phyloP scores from a whole-genome alignment of 2,329 filamentous ascomycete species.

The Lachnum nothofagi region DNA sequence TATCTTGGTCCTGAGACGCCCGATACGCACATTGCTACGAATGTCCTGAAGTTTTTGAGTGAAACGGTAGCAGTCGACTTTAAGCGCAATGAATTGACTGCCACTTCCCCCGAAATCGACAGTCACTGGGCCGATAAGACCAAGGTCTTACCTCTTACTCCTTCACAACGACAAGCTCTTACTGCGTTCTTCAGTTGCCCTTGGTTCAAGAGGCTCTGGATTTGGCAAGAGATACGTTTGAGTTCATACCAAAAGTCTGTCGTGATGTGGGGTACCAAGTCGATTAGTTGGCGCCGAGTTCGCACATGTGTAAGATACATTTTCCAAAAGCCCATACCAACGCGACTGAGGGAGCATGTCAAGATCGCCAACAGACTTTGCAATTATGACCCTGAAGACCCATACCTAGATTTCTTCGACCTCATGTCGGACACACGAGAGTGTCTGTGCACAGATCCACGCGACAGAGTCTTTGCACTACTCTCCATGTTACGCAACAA shows the following conservation, averaged over 20 bases:
- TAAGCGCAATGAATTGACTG: too few species aligned
- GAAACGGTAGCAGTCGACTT: too few species aligned
- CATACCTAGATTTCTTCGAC: neutral
- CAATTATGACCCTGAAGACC: too few species aligned
- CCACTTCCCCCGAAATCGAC: too few species aligned
- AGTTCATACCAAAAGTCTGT: neutral
- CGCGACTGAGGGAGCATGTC: too few species aligned
- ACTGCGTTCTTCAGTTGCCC: conserved; percentile 1
- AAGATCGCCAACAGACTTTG: too few species aligned
- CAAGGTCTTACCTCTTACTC: too few species aligned
- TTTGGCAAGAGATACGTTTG: conserved; percentile 14
- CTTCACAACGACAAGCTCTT: neutral
- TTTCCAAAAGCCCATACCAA: too few species aligned
- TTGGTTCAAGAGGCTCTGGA: conserved; percentile 17
- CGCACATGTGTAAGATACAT: neutral
- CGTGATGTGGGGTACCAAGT: conserved; percentile 6
- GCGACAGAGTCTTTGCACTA: conserved; percentile 10
- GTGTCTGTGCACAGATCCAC: conserved; percentile 8
- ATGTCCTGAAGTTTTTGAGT: too few species aligned
- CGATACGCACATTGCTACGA: too few species aligned
- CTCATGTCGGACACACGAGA: neutral
- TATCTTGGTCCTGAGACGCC: too few species aligned
- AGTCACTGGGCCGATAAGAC: too few species aligned
- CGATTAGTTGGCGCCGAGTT: conserved; percentile 3
- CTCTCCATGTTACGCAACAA: neutral